Conservation (phyloP, 2,329 filamentous ascomycete genomes). For the Monosporascus sp. region DNA sequence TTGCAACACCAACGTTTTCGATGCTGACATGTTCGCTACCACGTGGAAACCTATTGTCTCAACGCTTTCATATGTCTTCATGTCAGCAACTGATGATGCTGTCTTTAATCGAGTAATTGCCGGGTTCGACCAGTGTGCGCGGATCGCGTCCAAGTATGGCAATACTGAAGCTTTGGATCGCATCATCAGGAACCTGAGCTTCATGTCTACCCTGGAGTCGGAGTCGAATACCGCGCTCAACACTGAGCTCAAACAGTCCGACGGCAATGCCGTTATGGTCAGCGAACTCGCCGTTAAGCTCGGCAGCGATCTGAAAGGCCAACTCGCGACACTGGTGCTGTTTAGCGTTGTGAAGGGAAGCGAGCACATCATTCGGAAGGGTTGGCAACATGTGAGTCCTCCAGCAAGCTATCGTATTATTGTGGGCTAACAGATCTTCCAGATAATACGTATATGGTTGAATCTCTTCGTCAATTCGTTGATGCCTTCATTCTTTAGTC, state of each 20-base stretch:
- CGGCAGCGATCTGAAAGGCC: conserved; percentile 86
- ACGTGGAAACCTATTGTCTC: conserved; percentile 95
- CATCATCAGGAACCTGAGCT: conserved; percentile 83
- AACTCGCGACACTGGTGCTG: conserved; percentile 89
- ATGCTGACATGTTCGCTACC: conserved; percentile 94
- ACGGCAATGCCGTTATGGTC: conserved; percentile 88
- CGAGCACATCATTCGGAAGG: conserved; percentile 67
- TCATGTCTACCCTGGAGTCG: conserved; percentile 82
- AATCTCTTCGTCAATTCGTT: conserved; percentile 96
- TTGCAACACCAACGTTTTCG: conserved; percentile 89
- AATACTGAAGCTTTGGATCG: conserved; percentile 85
- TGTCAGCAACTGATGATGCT: conserved; percentile 94
- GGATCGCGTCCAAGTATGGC: conserved; percentile 80
- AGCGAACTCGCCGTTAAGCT: conserved; percentile 96
- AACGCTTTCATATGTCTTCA: conserved; percentile 95
- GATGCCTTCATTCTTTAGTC: conserved; percentile 71
- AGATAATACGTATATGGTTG: conserved; percentile 87
- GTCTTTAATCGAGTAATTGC: conserved; percentile 91
- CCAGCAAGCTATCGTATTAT: neutral
- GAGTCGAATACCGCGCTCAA: conserved; percentile 84
- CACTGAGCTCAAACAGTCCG: conserved; percentile 88
- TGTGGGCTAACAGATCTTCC: conserved; percentile 24
- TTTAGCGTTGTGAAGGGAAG: conserved; percentile 88
- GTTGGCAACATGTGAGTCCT: conserved; percentile 68
- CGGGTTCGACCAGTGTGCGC: conserved; percentile 93